Base-by-base conservation (phyloP, 2,329 filamentous ascomycete genomes). In the Neofusicoccum laricinum region DNA sequence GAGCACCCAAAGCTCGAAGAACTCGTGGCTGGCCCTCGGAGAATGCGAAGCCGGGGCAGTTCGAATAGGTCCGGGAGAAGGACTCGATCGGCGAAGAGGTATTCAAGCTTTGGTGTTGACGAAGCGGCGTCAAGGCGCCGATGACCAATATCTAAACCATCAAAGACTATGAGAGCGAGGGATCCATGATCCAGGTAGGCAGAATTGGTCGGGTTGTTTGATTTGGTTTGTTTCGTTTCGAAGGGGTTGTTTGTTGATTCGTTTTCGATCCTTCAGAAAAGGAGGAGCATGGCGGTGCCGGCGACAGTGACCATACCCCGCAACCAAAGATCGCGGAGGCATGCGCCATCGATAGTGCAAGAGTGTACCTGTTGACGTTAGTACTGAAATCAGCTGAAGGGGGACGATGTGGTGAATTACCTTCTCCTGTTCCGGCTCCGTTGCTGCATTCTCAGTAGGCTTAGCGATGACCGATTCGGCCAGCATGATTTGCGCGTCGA, bases 291-390 rank as follows among this genome's bases (percentile, higher is more conserved):
- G 17, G 55, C 45, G 8, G 53, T 45, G 17, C 46, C 46, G 11
- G 53, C 53, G 2, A 51, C 43, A 14, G 49, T 36, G 3, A 64
- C 38, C n/a, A 59, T 51, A 34, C 63, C 63, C 10, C 63, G 38
- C 12, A 64, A 38, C 63, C 63, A 64, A n/a, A 64, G 38, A 32
- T 64, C 63, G 6, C 63, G 51, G 7, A 34, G 45, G 45, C 63
- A 64, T 5, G 63, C 19, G 40, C 63, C 63, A 12, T 64, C 63
- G 51, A 64, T n/a, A 11, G 53, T 64, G 45, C 63, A 64, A 25
- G 53, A 61, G 45, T 63, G 61, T 15, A 34, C 30, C 48, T 51
- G 17, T 43, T 5, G 15, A 34, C 38, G 21, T 63, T 34, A 63
- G 46, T 8, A 17, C 5, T 15, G 15, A 7, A 15, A 11, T 11